phyloP scores from a whole-genome alignment of 305 asterid species.

The Fraxinus paxiana region DNA sequence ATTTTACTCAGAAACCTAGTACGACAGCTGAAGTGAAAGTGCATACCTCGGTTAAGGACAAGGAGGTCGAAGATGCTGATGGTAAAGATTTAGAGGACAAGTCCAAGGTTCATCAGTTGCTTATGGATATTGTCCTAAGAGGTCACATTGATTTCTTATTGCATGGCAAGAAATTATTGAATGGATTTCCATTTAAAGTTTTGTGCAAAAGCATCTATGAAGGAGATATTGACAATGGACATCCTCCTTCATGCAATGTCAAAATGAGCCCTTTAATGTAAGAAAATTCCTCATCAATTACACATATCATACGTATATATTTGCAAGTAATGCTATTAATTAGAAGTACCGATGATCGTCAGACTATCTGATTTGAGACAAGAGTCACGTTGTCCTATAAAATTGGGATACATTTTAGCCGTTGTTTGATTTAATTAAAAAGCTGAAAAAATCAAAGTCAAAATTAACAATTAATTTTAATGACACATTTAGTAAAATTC shows the following conservation, averaged over 20 bases:
- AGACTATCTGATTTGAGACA: neutral
- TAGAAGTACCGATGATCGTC: neutral
- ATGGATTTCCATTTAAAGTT: slow-evolving; percentile 33
- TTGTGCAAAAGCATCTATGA: slow-evolving; percentile 35
- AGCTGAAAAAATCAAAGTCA: neutral
- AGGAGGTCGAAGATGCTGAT: slow-evolving; percentile 32
- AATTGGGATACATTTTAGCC: neutral
- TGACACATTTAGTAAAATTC: neutral
- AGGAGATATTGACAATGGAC: slow-evolving; percentile 34
- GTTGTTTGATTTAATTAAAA: too few relatives aligned
- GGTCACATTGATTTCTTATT: slow-evolving; percentile 32
- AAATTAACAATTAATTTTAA: too few relatives aligned
- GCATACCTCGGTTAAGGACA: neutral
- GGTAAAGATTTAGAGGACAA: slow-evolving; percentile 28
- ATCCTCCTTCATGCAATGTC: slow-evolving; percentile 28
- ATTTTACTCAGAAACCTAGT: slow-evolving; percentile 24
- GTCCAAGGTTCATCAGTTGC: slow-evolving; percentile 19
- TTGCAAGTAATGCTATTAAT: neutral
- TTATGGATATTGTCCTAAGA: slow-evolving; percentile 27
- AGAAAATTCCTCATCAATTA: neutral
- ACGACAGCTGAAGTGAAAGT: slow-evolving; percentile 18
- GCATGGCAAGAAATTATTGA: slow-evolving; percentile 24
- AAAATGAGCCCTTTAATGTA: slow-evolving; percentile 8
- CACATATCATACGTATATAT: neutral
- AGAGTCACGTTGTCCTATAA: neutral